Base-by-base conservation (phyloP, 2,329 filamentous ascomycete species). In the Dichotomopilus funicola region DNA sequence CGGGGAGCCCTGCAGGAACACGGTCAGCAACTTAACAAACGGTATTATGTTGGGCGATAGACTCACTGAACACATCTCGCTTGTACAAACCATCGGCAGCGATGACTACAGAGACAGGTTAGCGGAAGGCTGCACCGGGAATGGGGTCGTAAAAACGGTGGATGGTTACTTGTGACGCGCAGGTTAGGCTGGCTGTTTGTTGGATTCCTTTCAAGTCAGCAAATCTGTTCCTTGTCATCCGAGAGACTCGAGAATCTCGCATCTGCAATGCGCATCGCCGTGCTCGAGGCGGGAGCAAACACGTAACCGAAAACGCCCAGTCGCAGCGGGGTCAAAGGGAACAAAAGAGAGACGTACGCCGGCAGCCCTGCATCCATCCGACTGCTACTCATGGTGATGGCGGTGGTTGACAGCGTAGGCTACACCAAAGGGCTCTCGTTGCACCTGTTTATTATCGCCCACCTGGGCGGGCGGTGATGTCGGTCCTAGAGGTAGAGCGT, bases 31-130 rank as follows among this genome's bases (percentile, higher is more conserved):
- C 33, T 10, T 19, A 12, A 13, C 3, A 13, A 8, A 7, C 33
- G n/a, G 11, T 2, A 13, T 12, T 36, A 13, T 11, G 4, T 37
- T 12, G 12, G 34, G 38, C 33, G 33, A 36, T 34, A 31, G 40
- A n/a, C 34, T n/a, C 87, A 97, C 94, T 84, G 75, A 99, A 97
- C 59, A 99, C 91, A 89, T 99, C 94, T 75, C 94, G 86, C 79
- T 97, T 99, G 80, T 96, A 97, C 63, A 99, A 80, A 59, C 94
- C 94, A 80, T 99, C 94, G 65, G 94, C 94, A 65, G 94, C 94
- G 78, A 99, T 96, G 76, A 99, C 94, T 97, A 72, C 65, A 65
- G 61, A 49, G 61, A 66, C 77, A 33, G 27, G 63, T 64, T 56
- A 64, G 60, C 48, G 55, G 19, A 13, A 48, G 12, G 46, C 33